Evolutionary conservation across 139 green algal species (phyloP).

Genomic region (Deuterostichococcus epilithicus): DNA sequence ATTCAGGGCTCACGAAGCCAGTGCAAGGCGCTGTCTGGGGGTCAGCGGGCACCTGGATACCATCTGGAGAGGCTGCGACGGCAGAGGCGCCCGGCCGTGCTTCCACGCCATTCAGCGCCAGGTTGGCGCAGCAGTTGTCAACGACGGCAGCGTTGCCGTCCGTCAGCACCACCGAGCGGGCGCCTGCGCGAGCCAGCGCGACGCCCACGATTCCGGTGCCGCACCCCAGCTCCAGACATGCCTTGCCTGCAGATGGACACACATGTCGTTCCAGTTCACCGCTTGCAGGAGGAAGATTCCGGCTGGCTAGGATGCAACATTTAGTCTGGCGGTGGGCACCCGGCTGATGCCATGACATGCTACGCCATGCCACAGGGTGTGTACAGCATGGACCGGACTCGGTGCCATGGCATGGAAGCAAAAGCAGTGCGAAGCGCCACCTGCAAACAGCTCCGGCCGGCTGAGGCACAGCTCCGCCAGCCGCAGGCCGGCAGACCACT

Average conservation of each 20-base stretch:
- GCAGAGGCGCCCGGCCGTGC: no score
- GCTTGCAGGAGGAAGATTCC: no score
- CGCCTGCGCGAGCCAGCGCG: constrained; percentile 24
- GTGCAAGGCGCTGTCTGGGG: no score
- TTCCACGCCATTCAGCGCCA: constrained; percentile 52
- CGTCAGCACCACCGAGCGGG: constrained; percentile 38
- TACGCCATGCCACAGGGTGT: not conserved
- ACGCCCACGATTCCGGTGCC: constrained; percentile 56
- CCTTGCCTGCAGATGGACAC: constrained; percentile 30
- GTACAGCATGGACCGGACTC: not conserved
- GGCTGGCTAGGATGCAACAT: no score
- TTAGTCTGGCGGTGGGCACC: no score
- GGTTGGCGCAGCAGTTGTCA: constrained; percentile 62
- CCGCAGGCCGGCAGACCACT: constrained; percentile 73
- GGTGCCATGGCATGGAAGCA: no score
- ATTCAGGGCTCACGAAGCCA: no score
- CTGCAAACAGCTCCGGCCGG: constrained; percentile 40
- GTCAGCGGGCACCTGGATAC: no score
- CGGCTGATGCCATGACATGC: no score
- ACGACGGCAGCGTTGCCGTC: constrained; percentile 60
- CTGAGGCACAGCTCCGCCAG: constrained; percentile 64
- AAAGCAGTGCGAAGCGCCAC: constrained; percentile 29
- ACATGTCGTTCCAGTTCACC: not conserved
- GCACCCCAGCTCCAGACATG: constrained; percentile 66
- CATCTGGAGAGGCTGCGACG: no score